Conservation (phyloP, 2,329 filamentous ascomycete species). For the Colletotrichum gigasporum region DNA sequence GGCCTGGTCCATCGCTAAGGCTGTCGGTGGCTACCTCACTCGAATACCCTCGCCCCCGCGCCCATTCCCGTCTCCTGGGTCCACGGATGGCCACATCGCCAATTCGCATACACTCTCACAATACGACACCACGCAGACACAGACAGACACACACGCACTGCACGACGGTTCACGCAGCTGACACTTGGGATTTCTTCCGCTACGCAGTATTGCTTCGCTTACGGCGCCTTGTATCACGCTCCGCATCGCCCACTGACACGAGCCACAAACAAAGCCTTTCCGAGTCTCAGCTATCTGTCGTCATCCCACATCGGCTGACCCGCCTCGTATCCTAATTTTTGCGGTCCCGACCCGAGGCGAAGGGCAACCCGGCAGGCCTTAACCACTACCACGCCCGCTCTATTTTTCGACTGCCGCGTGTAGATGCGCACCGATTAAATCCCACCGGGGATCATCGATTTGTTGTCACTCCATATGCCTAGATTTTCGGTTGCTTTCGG, state of each 20-base stretch:
- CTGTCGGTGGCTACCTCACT: conserved; percentile 22
- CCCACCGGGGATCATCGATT: conserved; percentile 26
- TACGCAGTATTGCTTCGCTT: conserved; percentile 22
- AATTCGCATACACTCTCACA: conserved; percentile 6
- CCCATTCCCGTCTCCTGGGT: conserved; percentile 10
- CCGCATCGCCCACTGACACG: conserved; percentile 26
- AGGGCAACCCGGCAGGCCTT: not conserved
- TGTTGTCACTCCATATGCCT: conserved; percentile 62
- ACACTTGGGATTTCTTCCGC: conserved; percentile 11
- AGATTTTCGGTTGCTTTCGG: conserved; percentile 68
- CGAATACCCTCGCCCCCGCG: conserved; percentile 19
- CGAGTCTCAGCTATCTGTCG: conserved; percentile 31
- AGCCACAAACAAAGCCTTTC: conserved; percentile 29
- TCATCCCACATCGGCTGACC: conserved; percentile 31
- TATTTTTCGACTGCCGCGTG: not conserved
- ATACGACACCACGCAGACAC: not conserved
- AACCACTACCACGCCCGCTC: not conserved
- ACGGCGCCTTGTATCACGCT: conserved; percentile 11
- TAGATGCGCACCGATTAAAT: conserved; percentile 13
- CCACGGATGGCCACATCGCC: conserved; percentile 21
- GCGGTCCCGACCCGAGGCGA: conserved; percentile 15
- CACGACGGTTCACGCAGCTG: conserved; percentile 10
- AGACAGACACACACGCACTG: not conserved
- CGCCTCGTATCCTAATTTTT: conserved; percentile 26
- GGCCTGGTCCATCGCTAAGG: conserved; percentile 5